Percentiles rank a stretch among this genome's conserved stretches.
These are phyloP conservation scores for Saccharomycopsis guyanensis DNA, from an alignment of 805 yeast species.

Conservation along the genomic window DNA sequence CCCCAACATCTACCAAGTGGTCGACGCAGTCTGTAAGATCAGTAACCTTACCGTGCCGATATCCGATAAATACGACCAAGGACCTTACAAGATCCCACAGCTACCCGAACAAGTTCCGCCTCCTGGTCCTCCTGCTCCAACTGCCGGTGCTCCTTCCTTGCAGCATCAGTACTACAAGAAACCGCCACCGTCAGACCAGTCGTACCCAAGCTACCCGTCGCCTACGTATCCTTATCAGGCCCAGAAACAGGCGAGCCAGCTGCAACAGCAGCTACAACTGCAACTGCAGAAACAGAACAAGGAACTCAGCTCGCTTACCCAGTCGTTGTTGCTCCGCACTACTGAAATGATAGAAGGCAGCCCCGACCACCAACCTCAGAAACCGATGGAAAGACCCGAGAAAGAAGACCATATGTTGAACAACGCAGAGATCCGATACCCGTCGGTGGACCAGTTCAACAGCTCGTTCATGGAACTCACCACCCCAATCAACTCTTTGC, in stretches of 20 bases:
- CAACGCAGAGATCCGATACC: conserved; percentile 9
- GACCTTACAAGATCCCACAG: conserved; percentile 41
- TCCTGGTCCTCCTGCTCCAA: conserved; percentile 32
- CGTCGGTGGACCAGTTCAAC: conserved; percentile 11
- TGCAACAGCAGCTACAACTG: not conserved
- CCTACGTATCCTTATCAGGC: not conserved
- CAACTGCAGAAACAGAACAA: conserved; percentile 5
- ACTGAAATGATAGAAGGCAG: conserved; percentile 20
- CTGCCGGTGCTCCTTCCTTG: not conserved
- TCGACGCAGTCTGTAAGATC: conserved; percentile 61
- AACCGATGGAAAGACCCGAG: not conserved
- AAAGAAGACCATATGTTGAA: conserved; percentile 1
- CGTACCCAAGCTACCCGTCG: not conserved
- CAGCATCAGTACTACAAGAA: conserved; percentile 1
- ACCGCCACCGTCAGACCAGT: not conserved
- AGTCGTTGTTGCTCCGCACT: conserved; percentile 16
- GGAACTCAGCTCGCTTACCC: conserved; percentile 13
- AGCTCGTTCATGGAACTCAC: not conserved
- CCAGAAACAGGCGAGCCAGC: not conserved
- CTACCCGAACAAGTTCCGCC: not conserved
- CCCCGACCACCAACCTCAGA: conserved; percentile 1
- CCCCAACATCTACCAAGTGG: conserved; percentile 65
- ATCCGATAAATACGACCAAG: conserved; percentile 34
- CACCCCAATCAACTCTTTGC: not conserved
- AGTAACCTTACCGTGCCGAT: conserved; percentile 42